Evolutionary conservation across 805 yeast species (phyloP), one percentile per base, ranked within the genome.

Genomic region (Metschnikowia lochheadii): DNA sequence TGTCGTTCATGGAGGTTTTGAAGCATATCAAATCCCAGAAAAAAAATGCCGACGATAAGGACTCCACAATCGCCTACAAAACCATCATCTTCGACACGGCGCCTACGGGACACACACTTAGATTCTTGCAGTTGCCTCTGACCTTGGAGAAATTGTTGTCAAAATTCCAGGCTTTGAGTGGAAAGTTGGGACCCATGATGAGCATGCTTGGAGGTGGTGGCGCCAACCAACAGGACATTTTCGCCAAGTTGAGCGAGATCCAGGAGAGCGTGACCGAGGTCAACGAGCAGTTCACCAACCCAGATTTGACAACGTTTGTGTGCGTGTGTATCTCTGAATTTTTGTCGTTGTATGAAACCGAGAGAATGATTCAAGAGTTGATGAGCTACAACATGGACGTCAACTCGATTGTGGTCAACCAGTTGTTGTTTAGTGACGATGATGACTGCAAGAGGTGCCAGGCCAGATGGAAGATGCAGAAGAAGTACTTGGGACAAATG

Each of bases 61-160:
- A 53, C 6, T 48, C 46, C 23, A 49, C 57, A 43, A 47, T 63
- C 13, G 53, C 66, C 31, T 94, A 87, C 66, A 89, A 87, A 59
- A 89, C 96, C 7, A 91, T 94, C 57, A 89, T 94, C 58, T 94
- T 94, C 63, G 99, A 94, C 69, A 94, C 99, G n/a, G 99, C 99
- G 0, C 99, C 99, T 60, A 94, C 99, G 0, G 99, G 99, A 35
- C 99, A 94, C 70, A 94, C 99, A 2, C 76, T 94, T 61, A 82
- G 99, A 63, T 94, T 94, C 69, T 77, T 94, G 67, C 97, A 91
- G 70, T 81, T 94, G 63, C 99, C 99, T 36, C 81, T 95, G 29
- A 91, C 97, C 3, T 75, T 94, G 54, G 95, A 90, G 61, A 89
- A 89, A 66, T 79, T 96, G 35, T 77, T 94, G 59, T 84, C 86